A percentile compares a stretch with the other conserved stretches of the same genome.
These are phyloP conservation scores for Coemansia sp. DNA, from an alignment of 192 early-diverging fungal species.

Conservation along the genomic window DNA sequence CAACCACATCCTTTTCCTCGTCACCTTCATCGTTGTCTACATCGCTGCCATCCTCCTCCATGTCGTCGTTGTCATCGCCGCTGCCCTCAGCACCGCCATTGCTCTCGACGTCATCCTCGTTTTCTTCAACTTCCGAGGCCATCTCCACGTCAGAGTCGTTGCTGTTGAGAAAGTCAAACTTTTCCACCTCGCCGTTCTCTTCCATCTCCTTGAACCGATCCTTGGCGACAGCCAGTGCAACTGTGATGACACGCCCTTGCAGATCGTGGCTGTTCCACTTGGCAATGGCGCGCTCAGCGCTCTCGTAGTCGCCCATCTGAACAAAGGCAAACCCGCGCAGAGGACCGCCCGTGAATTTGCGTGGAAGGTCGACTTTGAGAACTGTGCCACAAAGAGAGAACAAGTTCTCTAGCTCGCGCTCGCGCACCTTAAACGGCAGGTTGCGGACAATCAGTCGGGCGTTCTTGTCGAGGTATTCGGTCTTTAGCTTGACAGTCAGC, in stretches of 20 bases:
- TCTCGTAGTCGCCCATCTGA: conserved; percentile 69
- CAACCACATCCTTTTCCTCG: conserved; percentile 45
- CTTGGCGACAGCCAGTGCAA: conserved; percentile 83
- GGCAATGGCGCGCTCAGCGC: conserved; percentile 69
- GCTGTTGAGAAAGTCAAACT: conserved; percentile 25
- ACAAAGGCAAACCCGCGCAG: conserved; percentile 89
- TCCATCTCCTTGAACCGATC: conserved; percentile 64
- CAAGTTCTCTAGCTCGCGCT: conserved; percentile 61
- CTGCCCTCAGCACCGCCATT: conserved; percentile 25
- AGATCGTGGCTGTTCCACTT: conserved; percentile 71
- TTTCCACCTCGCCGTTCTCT: conserved; percentile 57
- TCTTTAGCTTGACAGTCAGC: conserved; percentile 52
- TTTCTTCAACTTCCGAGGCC: conserved; percentile 37
- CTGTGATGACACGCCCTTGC: conserved; percentile 71
- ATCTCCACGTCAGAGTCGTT: conserved; percentile 34
- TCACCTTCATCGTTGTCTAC: conserved; percentile 31
- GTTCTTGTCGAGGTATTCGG: conserved; percentile 56
- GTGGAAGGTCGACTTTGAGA: conserved; percentile 68
- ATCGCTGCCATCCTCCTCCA: conserved; percentile 35
- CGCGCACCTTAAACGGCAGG: conserved; percentile 71
- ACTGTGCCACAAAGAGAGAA: conserved; percentile 72
- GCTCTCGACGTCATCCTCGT: conserved; percentile 34
- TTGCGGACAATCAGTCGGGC: conserved; percentile 87
- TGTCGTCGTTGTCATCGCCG: conserved; percentile 41
- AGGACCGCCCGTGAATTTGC: conserved; percentile 71